phyloP scores from a whole-genome alignment of 2,329 filamentous ascomycete genomes.

The Claviceps monticola region DNA sequence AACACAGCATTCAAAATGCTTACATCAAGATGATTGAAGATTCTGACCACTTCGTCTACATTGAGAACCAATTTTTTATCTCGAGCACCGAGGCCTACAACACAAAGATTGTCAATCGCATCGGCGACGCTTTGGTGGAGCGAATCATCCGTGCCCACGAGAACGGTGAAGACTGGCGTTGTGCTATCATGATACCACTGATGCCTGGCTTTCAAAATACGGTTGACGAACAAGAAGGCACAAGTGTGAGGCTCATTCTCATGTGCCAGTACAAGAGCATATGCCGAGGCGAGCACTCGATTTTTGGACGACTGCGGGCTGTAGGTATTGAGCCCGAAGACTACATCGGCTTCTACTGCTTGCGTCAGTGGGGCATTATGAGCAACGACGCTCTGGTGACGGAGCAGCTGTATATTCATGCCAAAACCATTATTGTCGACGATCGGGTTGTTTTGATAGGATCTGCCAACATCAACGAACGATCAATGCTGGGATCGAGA shows the following conservation, averaged over 20 bases:
- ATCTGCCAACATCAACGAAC: conserved; percentile 96
- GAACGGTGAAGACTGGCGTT: conserved; percentile 81
- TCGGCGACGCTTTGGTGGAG: conserved; percentile 87
- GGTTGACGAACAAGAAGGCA: conserved; percentile 85
- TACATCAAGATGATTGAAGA: conserved; percentile 91
- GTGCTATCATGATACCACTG: conserved; percentile 77
- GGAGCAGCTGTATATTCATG: conserved; percentile 95
- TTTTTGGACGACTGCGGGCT: conserved; percentile 72
- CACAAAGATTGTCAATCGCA: conserved; percentile 78
- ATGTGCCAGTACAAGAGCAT: conserved; percentile 96
- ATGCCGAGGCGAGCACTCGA: conserved; percentile 79
- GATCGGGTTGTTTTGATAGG: conserved; percentile 88
- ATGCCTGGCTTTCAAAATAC: conserved; percentile 99
- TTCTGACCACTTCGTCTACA: conserved; percentile 94
- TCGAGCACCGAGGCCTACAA: conserved; percentile 82
- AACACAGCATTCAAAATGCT: conserved; percentile 91
- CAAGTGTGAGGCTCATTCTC: conserved; percentile 88
- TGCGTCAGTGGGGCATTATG: conserved; percentile 86
- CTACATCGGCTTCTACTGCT: conserved; percentile 88
- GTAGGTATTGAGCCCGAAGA: conserved; percentile 82
- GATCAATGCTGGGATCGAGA: conserved; percentile 81
- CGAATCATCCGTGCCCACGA: conserved; percentile 74
- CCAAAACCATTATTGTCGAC: conserved; percentile 92
- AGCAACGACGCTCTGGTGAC: conserved; percentile 75
- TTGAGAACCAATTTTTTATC: conserved; percentile 98